phyloP scores from a whole-genome alignment of 306 rosid species.

The Coriaria nepalensis region DNA sequence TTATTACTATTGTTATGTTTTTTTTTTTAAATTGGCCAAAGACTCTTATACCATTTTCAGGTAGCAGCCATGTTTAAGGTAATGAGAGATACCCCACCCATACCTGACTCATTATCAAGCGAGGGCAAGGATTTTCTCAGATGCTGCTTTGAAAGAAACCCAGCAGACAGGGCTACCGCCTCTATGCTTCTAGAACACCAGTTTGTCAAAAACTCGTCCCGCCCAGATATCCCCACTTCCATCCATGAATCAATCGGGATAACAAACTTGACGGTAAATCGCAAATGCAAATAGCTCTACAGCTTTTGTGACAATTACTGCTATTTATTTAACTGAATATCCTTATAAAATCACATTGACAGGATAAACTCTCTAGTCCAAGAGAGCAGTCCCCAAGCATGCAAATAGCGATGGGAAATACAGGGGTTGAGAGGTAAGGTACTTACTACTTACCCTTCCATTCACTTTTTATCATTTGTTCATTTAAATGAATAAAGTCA shows the following conservation, averaged over 20 bases:
- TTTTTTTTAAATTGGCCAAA: too few relatives aligned
- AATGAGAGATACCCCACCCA: slow-evolving; percentile 65
- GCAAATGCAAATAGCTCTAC: slow-evolving; percentile 4
- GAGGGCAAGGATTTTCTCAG: slow-evolving; percentile 83
- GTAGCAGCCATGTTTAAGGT: slow-evolving; percentile 99
- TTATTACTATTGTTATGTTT: too few relatives aligned
- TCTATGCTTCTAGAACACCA: slow-evolving; percentile 62
- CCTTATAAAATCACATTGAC: slow-evolving; percentile 13
- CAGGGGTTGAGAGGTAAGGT: slow-evolving; percentile 32
- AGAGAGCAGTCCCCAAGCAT: slow-evolving; percentile 22
- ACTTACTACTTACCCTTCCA: too few relatives aligned
- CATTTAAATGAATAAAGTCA: too few relatives aligned
- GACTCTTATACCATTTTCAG: too few relatives aligned
- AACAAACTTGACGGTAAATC: slow-evolving; percentile 33
- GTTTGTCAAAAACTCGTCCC: slow-evolving; percentile 46
- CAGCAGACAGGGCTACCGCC: slow-evolving; percentile 78
- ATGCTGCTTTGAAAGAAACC: slow-evolving; percentile 84
- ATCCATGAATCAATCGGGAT: slow-evolving; percentile 20
- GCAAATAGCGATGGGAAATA: slow-evolving; percentile 27
- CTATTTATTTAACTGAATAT: slow-evolving; percentile 10
- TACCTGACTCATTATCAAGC: slow-evolving; percentile 71
- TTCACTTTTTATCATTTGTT: too few relatives aligned
- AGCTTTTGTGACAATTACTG: not conserved
- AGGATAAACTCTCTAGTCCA: slow-evolving; percentile 53
- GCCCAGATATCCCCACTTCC: slow-evolving; percentile 31